A percentile compares a stretch with the other conserved stretches of the same genome.
Evolutionary conservation across 2,329 filamentous ascomycete species (phyloP).

Genomic region (Eutypa lata): DNA sequence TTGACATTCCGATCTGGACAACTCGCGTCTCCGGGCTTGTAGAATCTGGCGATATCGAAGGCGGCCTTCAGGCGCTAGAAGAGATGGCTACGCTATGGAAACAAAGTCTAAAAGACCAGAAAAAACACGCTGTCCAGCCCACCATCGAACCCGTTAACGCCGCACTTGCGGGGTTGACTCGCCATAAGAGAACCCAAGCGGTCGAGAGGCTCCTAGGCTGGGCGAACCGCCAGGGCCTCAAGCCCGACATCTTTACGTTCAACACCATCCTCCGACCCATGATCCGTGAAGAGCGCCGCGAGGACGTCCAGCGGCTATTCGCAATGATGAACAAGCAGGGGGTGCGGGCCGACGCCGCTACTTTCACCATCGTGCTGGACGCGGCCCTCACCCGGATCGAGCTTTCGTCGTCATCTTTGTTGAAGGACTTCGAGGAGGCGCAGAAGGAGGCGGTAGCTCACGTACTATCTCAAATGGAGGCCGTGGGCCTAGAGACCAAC

Average conservation of each 20-base stretch:
- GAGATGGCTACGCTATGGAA: slow-evolving; percentile 65
- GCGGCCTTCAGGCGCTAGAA: slow-evolving; percentile 60
- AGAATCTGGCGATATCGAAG: slow-evolving; percentile 46
- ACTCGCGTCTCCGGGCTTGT: slow-evolving; percentile 66
- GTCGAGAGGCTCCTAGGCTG: slow-evolving; percentile 57
- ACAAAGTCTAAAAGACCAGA: slow-evolving; percentile 30
- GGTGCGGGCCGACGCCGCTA: slow-evolving; percentile 61
- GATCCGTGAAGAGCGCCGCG: slow-evolving; percentile 45
- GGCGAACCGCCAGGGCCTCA: slow-evolving; percentile 52
- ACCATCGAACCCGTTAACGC: slow-evolving; percentile 66
- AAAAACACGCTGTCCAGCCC: slow-evolving; percentile 49
- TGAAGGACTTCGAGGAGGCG: slow-evolving; percentile 34
- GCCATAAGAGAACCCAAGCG: slow-evolving; percentile 40
- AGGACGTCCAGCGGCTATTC: slow-evolving; percentile 52
- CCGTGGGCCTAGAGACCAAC: slow-evolving; percentile 56
- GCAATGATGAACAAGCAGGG: slow-evolving; percentile 54
- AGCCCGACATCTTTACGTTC: slow-evolving; percentile 58
- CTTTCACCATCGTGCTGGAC: slow-evolving; percentile 71
- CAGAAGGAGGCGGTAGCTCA: slow-evolving; percentile 51
- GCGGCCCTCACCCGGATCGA: slow-evolving; percentile 46
- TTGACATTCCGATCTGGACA: slow-evolving; percentile 68
- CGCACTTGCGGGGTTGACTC: slow-evolving; percentile 61
- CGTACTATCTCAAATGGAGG: slow-evolving; percentile 57
- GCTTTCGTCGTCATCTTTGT: slow-evolving; percentile 9
- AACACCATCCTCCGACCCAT: slow-evolving; percentile 66